Evolutionary conservation across 2,329 filamentous ascomycete species (phyloP), one percentile per base, ranked within the genome.

Genomic region (Colletotrichum caudatum): DNA sequence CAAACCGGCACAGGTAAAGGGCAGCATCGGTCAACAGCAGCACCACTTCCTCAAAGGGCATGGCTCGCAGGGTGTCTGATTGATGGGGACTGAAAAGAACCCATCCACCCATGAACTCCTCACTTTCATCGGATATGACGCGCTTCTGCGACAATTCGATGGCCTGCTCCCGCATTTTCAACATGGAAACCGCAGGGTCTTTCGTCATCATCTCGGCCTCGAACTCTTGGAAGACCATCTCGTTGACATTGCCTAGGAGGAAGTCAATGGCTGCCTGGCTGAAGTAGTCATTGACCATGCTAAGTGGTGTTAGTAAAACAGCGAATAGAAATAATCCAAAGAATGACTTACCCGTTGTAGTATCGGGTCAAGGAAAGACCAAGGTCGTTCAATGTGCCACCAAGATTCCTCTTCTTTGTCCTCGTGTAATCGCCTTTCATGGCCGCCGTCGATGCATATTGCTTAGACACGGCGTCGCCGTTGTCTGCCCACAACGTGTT

Each of bases 401-500:
- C 91, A 77, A 97, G 96, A 78, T 98, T 93, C 57, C 96, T 90
- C 82, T 97, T 97, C 69, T 92, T 88, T 3, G 95, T 98, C 56
- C 96, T 89, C 1, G 96, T 99, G 78, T 95, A 99, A 80, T 99
- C 96, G 11, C 96, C 96, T 79, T 99, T 99, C 82, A 99, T 90
- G 0, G 96, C 96, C 2, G 94, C 94, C 0, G 96, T 98, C 12
- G 94, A 97, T 1, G 96, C 94, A 80, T 99, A 99, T 80, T 98
- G 95, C 75, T 95, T 94, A 0, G 94, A 97, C 66, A 98, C 94
- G 0, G 95, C 94, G 80, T 99, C 96, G 18, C 96, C 96, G 75
- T 99, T 99, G 79, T 99, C 96, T 0, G 96, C 96, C 95, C 96
- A 99, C 0, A 98, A 85, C 0, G 90, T 94, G 80, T 99, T 98